These are phyloP conservation scores for Mrakia frigida DNA, from an alignment of 768 basidiomycete species.

Conservation along the genomic window DNA sequence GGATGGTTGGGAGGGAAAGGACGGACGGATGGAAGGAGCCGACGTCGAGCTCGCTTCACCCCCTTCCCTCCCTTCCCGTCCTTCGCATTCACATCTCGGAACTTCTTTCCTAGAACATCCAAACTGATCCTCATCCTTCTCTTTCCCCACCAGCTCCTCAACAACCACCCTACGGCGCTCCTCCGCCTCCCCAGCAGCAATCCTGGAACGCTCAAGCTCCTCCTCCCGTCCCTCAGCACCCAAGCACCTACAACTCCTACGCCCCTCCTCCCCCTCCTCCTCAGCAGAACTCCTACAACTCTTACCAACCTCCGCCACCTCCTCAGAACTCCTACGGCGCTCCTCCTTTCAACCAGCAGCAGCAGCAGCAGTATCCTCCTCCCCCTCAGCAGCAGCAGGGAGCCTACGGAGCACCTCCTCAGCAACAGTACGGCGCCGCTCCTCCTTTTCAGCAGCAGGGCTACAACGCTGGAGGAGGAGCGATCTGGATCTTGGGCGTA, in stretches of 20 bases:
- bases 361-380: not conserved
- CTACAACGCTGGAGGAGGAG: not conserved
- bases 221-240: not conserved
- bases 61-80: not conserved
- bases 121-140: not conserved
- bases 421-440: not conserved
- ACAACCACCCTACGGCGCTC: not conserved
- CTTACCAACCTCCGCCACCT: not conserved
- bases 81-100: not conserved
- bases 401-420: constrained; percentile 15
- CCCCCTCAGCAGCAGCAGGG: constrained; percentile 5
- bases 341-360: not conserved
- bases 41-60: not conserved
- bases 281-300: not conserved
- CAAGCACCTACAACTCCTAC: not conserved
- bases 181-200: not conserved
- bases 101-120: no score
- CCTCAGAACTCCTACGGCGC: not conserved
- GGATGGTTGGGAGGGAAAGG: no score
- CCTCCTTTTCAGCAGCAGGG: constrained; percentile 2
- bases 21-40: no score
- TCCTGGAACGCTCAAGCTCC: not conserved
- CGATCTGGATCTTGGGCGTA: constrained; percentile 6
- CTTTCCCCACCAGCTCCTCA: not conserved
- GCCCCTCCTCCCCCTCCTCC: not conserved